Evolutionary conservation across 2,329 filamentous ascomycete species (phyloP), one percentile per base, ranked within the genome.

Genomic region (Cercospora beticola): DNA sequence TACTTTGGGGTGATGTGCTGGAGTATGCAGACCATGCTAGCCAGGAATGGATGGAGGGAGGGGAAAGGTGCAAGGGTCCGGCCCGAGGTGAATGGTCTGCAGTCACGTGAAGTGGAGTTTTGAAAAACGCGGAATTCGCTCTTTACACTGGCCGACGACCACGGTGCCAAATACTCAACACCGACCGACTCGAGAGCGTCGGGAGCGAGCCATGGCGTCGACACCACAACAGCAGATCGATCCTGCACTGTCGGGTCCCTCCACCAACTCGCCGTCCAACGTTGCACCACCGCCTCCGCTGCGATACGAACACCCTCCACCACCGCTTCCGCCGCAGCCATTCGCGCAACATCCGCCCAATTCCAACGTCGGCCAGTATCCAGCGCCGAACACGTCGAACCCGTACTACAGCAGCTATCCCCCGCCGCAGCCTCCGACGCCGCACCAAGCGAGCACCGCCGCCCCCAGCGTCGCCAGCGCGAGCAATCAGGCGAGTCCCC

Each of bases 401-500:
- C 72, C 74, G 21, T 76, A 75, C 69, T 75, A 73, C 63, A 64
- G 68, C 23, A 52, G 33, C 59, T 74, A 72, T 58, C 70, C 73
- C 12, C 61, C 68, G 6, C 67, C 73, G 56, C 68, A 72, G 30
- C 58, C 64, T 10, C 68, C 68, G 21, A 66, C 67, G 28, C 67
- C 70, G 21, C 68, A 69, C 60, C 68, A 69, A 52, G 64, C 68
- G 23, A 63, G 40, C n/a, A 65, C 62, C 16, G 69, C 67, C 61
- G 66, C 66, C 9, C 21, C 68, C 21, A 71, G 70, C 58, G 62
- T 68, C 16, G 72, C 65, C 36, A 72, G 65, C 57, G 64, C 59
- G 54, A 76, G 74, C 69, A 74, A 73, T 21, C 75, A 76, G 36
- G 70, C 73, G 18, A 74, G 73, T 58, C 72, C 73, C 6, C 62